Percentiles rank a stretch among this genome's conserved stretches.
phyloP scores from a whole-genome alignment of 2,329 filamentous ascomycete species.

The Zopfia rhizophila region DNA sequence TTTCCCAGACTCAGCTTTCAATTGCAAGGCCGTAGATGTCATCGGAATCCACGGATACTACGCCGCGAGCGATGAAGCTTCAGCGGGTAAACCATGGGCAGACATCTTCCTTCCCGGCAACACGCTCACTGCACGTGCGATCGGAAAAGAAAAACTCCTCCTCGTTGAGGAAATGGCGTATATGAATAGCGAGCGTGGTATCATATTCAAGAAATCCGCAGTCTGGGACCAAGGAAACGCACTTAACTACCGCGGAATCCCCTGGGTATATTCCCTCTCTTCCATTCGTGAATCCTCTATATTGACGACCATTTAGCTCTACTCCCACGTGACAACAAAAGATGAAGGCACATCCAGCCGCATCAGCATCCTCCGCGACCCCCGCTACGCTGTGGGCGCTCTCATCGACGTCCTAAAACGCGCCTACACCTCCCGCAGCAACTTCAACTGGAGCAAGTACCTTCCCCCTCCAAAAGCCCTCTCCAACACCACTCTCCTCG shows the following conservation, averaged over 20 bases:
- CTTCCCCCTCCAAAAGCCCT: slow-evolving; percentile 34
- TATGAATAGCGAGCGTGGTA: slow-evolving; percentile 32
- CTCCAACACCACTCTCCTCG: slow-evolving; percentile 29
- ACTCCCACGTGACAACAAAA: slow-evolving; percentile 39
- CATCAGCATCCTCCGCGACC: slow-evolving; percentile 34
- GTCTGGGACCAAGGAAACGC: slow-evolving; percentile 49
- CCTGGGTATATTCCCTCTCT: slow-evolving; percentile 40
- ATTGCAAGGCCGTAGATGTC: slow-evolving; percentile 45
- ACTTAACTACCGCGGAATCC: slow-evolving; percentile 47
- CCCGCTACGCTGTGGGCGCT: slow-evolving; percentile 34
- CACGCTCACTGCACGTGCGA: slow-evolving; percentile 41
- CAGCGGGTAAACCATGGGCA: slow-evolving; percentile 46
- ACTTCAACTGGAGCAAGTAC: slow-evolving; percentile 43
- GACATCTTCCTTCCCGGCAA: slow-evolving; percentile 47
- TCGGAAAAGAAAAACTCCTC: slow-evolving; percentile 41
- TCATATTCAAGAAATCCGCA: slow-evolving; percentile 44
- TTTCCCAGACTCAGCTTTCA: slow-evolving; percentile 44
- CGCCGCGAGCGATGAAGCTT: slow-evolving; percentile 29
- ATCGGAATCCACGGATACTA: slow-evolving; percentile 49
- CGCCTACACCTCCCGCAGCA: slow-evolving; percentile 37
- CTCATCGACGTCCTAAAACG: slow-evolving; percentile 32
- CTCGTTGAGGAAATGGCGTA: slow-evolving; percentile 49
- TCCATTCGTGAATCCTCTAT: neutral
- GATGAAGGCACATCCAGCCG: slow-evolving; percentile 34
- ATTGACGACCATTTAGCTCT: slow-evolving; percentile 34